Base-by-base conservation (phyloP, 2,329 filamentous ascomycete genomes). In the Paraconiothyrium brasiliense region DNA sequence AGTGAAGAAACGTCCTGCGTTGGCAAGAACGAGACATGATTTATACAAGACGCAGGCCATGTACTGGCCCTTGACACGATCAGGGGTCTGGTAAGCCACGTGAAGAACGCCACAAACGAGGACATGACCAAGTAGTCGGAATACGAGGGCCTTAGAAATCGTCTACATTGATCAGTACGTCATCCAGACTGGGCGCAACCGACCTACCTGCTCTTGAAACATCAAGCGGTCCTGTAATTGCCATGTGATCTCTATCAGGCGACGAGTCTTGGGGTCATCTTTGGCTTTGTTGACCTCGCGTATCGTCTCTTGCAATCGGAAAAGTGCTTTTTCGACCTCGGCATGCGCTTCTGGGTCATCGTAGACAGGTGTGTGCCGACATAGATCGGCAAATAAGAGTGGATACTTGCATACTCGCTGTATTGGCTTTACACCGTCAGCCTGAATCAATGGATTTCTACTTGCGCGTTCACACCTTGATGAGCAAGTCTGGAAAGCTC, bases 351-450 rank as follows among this genome's bases (percentile, higher is more conserved):
- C 88, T 0, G 93, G 93, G 71, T 93, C 96, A 73, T 98, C 94
- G 58, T 87, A 89, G 1, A 92, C 91, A 1, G 93, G 92, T 0
- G 94, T 97, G 67, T 90, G 86, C 71, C 91, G 94, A 62, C 94
- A 84, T 9, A 99, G 84, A 71, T 97, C 93, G 5, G 89, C 85
- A 71, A 98, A 94, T 2, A 98, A 83, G 4, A 99, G 83, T 11
- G 93, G 93, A 73, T 98, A 98, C 80, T 91, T 93, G 82, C 93
- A 97, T 24, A 97, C 87, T 58, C 94, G 87, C 79, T 99, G 94
- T 22, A 97, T 94, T 0, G 94, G 95, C 92, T 97, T 58, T 13
- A 22, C 14, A 55, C 34, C 58, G 41, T 63, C n/a, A 57, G 51
- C 54, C 14, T 27, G 54, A 32, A 62, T 14, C 9, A 46, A 24